Conservation (phyloP, 768 basidiomycete species). For the Lentinula aciculospora region DNA sequence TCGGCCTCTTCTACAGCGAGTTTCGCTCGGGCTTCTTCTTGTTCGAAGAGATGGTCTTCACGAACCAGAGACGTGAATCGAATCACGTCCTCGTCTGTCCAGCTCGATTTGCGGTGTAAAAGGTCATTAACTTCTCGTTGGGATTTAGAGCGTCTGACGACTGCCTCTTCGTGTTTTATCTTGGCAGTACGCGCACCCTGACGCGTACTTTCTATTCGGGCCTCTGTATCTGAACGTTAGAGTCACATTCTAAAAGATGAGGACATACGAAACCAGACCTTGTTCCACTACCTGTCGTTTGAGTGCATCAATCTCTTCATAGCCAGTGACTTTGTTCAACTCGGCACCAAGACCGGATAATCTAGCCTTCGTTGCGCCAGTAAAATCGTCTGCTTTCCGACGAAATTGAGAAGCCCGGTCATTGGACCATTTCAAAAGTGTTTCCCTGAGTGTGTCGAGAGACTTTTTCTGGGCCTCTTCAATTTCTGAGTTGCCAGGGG, state of each 20-base stretch:
- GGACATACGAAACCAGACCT: slow-evolving; percentile 44
- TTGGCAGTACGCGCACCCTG: slow-evolving; percentile 70
- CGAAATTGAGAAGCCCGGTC: slow-evolving; percentile 40
- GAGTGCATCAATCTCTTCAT: slow-evolving; percentile 81
- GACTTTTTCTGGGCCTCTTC: slow-evolving; percentile 9
- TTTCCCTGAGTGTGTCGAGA: slow-evolving; percentile 29
- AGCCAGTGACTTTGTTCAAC: slow-evolving; percentile 87
- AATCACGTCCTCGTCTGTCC: slow-evolving; percentile 84
- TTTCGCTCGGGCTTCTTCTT: slow-evolving; percentile 71
- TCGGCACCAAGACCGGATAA: slow-evolving; percentile 73
- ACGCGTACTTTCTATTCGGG: slow-evolving; percentile 61
- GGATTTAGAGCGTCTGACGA: slow-evolving; percentile 73
- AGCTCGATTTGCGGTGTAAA: slow-evolving; percentile 87
- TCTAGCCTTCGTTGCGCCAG: slow-evolving; percentile 46
- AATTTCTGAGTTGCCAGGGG: slow-evolving; percentile 17
- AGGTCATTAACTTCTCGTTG: slow-evolving; percentile 97
- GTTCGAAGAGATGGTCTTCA: slow-evolving; percentile 83
- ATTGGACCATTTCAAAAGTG: slow-evolving; percentile 44
- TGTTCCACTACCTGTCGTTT: slow-evolving; percentile 74
- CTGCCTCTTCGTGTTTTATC: slow-evolving; percentile 67
- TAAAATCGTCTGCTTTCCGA: slow-evolving; percentile 52
- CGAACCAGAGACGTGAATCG: slow-evolving; percentile 88
- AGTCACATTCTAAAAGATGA: not conserved
- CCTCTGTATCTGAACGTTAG: slow-evolving; percentile 46
- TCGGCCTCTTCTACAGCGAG: slow-evolving; percentile 63